Conservation (phyloP, 2,329 filamentous ascomycete species). For the Colletotrichum horii region DNA sequence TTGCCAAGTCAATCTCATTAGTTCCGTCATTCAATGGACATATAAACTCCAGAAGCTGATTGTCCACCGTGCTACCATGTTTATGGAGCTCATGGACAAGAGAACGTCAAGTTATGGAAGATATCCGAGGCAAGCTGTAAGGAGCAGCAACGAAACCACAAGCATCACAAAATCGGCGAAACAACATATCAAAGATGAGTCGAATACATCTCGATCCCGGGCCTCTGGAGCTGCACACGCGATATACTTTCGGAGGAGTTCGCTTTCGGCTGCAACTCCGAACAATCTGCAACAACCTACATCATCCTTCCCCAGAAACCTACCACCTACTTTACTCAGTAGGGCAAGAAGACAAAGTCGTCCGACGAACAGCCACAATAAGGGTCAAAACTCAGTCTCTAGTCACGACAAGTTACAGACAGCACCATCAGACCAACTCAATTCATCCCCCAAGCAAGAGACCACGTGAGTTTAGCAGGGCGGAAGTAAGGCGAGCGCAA, state of each 20-base stretch:
- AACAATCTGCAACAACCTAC: background rate
- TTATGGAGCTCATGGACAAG: background rate
- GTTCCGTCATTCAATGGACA: background rate
- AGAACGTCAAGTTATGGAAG: background rate
- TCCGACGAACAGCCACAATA: background rate
- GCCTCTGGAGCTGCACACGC: background rate
- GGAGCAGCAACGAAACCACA: background rate
- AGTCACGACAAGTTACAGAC: background rate
- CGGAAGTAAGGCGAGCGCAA: background rate
- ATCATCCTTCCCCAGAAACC: background rate
- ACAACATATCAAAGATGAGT: background rate
- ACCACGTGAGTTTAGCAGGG: background rate
- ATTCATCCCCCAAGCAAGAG: background rate
- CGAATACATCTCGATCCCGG: background rate
- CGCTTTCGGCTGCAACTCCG: background rate
- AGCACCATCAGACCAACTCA: constrained; percentile 15
- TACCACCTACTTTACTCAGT: background rate
- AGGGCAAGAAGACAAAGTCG: background rate
- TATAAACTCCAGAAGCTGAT: background rate
- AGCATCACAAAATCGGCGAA: background rate
- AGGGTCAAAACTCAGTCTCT: background rate
- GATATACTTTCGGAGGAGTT: background rate
- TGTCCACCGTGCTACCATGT: background rate
- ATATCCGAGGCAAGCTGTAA: background rate
- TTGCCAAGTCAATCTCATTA: background rate